These are phyloP conservation scores for Acer saccharum DNA, from an alignment of 345 rosid species.

Conservation along the genomic window DNA sequence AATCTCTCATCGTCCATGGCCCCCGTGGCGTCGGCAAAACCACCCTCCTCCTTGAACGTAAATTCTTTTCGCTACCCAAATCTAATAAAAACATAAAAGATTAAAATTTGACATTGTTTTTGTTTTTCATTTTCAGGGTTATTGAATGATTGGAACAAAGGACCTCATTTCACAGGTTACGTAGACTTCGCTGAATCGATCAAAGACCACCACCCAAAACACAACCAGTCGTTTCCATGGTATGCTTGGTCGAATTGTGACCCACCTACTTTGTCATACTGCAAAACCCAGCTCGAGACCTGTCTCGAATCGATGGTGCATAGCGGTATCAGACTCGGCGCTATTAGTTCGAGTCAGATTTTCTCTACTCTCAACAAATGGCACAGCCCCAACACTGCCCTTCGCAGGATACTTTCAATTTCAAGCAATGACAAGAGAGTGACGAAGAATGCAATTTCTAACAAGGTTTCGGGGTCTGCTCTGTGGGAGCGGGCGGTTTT, in stretches of 20 bases:
- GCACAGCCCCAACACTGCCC: slow-evolving; percentile 67
- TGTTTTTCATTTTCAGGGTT: slow-evolving; percentile 50
- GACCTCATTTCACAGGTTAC: slow-evolving; percentile 85
- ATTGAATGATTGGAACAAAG: slow-evolving; percentile 80
- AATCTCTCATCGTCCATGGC: slow-evolving; percentile 92
- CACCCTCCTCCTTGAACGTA: slow-evolving; percentile 87
- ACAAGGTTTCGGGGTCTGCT: slow-evolving; percentile 55
- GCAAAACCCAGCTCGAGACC: slow-evolving; percentile 77
- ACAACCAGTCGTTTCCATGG: slow-evolving; percentile 79
- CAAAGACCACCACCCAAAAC: slow-evolving; percentile 72
- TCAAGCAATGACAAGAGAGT: slow-evolving; percentile 18
- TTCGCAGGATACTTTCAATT: slow-evolving; percentile 47
- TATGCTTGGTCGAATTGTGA: slow-evolving; percentile 78
- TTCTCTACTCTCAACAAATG: slow-evolving; percentile 81
- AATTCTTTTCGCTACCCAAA: not conserved
- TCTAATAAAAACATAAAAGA: not conserved
- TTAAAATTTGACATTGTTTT: not conserved
- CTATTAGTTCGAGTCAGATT: slow-evolving; percentile 74
- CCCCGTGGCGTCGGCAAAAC: slow-evolving; percentile 99
- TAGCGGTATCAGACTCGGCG: slow-evolving; percentile 67
- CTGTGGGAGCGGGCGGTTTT: slow-evolving; percentile 81
- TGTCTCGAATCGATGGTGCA: slow-evolving; percentile 90
- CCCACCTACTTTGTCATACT: slow-evolving; percentile 55
- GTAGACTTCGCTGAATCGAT: slow-evolving; percentile 85
- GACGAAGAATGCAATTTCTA: slow-evolving; percentile 37